Percentiles rank a stretch among this genome's conserved stretches.
Conservation (phyloP, 352 stramenopile species). For the Globisporangium camurandrum region DNA sequence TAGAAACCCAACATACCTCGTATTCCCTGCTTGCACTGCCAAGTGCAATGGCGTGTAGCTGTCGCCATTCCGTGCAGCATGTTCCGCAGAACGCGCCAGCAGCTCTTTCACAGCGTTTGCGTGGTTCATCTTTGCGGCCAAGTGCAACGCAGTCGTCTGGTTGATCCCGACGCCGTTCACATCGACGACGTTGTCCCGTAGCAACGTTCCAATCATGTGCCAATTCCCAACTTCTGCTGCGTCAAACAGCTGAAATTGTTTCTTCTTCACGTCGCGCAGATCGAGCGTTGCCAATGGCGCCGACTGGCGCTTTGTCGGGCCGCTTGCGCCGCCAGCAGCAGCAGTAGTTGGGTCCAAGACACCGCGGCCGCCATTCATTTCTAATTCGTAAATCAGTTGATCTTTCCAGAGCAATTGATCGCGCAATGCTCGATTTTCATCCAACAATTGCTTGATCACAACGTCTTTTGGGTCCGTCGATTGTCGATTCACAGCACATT, state of each 20-base stretch:
- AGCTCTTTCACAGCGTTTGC: conserved; percentile 69
- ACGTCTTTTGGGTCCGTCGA: conserved; percentile 82
- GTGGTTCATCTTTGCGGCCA: conserved; percentile 73
- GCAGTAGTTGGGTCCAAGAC: too few species aligned
- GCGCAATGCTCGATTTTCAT: conserved; percentile 71
- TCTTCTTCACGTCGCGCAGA: conserved; percentile 81
- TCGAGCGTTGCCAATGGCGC: conserved; percentile 80
- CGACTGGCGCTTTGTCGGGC: conserved; percentile 36
- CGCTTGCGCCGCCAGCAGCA: too few species aligned
- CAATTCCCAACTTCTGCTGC: conserved; percentile 78
- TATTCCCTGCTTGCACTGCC: conserved; percentile 59
- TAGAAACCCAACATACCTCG: conserved; percentile 27
- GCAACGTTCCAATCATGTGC: conserved; percentile 70
- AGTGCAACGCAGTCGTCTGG: conserved; percentile 73
- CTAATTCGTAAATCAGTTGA: conserved; percentile 77
- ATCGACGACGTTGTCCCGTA: conserved; percentile 80
- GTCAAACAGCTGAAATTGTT: conserved; percentile 86
- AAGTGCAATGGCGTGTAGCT: conserved; percentile 79
- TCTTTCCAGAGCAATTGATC: conserved; percentile 79
- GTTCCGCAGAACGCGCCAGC: conserved; percentile 56
- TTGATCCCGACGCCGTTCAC: conserved; percentile 85
- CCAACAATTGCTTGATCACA: conserved; percentile 81
- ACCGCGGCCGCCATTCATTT: conserved; percentile 51
- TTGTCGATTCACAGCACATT: conserved; percentile 58
- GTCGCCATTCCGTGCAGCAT: conserved; percentile 60